Conservation (phyloP, 306 rosid species). For the Myrica gale region DNA sequence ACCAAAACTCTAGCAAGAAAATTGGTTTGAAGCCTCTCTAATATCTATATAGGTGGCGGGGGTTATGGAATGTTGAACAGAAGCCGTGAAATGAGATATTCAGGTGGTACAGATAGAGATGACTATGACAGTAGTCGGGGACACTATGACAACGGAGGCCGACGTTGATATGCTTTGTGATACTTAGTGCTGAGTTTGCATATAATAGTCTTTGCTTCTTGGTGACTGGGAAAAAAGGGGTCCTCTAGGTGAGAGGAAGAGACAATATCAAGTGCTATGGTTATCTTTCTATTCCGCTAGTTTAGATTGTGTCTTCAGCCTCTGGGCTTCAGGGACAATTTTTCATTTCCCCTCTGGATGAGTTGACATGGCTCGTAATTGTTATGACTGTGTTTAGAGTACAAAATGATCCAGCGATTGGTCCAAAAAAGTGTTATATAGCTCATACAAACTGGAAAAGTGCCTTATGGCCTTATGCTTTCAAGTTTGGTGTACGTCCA, state of each 20-base stretch:
- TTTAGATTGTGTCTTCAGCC: background rate
- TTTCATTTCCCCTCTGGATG: background rate
- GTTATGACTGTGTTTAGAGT: background rate
- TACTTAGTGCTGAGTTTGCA: constrained; percentile 9
- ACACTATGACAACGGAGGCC: constrained; percentile 36
- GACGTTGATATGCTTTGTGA: constrained; percentile 21
- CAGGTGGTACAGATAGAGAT: constrained; percentile 30
- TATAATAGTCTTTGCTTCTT: background rate
- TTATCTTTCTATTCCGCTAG: background rate
- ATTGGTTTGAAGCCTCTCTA: constrained; percentile 26
- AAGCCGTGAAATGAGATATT: constrained; percentile 43
- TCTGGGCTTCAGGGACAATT: background rate
- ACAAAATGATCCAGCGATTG: background rate
- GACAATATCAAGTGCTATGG: background rate
- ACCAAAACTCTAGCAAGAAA: constrained; percentile 7
- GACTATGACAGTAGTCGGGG: constrained; percentile 35
- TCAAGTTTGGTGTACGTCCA: background rate
- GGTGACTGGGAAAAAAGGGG: background rate
- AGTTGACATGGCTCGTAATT: background rate
- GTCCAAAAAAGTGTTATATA: background rate
- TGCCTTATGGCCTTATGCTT: background rate
- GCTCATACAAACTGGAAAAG: background rate
- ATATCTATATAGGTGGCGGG: constrained; percentile 35
- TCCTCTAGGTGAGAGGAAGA: background rate
- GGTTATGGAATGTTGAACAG: constrained; percentile 41